A percentile compares a stretch with the other conserved stretches of the same genome.
Conservation (phyloP, 345 rosid genomes). For the Sapria himalayana region DNA sequence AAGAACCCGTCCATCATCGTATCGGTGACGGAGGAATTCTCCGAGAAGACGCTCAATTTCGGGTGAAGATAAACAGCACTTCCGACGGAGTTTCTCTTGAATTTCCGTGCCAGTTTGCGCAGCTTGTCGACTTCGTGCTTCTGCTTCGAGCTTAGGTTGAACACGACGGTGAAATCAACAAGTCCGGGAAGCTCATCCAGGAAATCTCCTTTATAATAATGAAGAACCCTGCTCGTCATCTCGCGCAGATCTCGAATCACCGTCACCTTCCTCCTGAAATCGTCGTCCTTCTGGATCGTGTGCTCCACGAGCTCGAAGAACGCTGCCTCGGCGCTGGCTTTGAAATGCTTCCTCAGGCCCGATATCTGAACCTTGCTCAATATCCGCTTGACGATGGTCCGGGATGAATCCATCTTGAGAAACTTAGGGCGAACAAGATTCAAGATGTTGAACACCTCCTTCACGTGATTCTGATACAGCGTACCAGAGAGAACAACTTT, state of each 20-base stretch:
- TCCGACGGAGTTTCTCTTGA: conserved; percentile 44
- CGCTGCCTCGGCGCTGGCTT: conserved; percentile 18
- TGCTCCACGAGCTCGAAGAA: conserved; percentile 59
- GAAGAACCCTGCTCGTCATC: conserved; percentile 63
- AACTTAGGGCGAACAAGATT: conserved; percentile 84
- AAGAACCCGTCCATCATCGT: conserved; percentile 37
- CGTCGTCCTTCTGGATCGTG: conserved; percentile 30
- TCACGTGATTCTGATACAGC: conserved; percentile 69
- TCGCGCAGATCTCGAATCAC: conserved; percentile 66
- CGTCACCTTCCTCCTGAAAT: conserved; percentile 30
- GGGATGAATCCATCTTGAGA: conserved; percentile 25
- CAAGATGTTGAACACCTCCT: conserved; percentile 68
- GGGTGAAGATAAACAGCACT: conserved; percentile 61
- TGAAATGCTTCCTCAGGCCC: conserved; percentile 23
- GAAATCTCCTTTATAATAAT: conserved; percentile 82
- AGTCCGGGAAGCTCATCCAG: conserved; percentile 73
- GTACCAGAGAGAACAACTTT: conserved; percentile 89
- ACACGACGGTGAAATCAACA: conserved; percentile 50
- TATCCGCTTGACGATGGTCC: conserved; percentile 29
- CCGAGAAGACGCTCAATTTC: conserved; percentile 17
- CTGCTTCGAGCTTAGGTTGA: conserved; percentile 44
- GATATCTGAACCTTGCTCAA: conserved; percentile 41
- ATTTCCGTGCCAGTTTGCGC: conserved; percentile 22
- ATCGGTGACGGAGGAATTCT: conserved; percentile 17
- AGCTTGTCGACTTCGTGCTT: conserved; percentile 26